Percentiles rank a stretch among this genome's conserved stretches.
phyloP scores from a whole-genome alignment of 1,284 basidiomycete species.

The Naganishia albida region DNA sequence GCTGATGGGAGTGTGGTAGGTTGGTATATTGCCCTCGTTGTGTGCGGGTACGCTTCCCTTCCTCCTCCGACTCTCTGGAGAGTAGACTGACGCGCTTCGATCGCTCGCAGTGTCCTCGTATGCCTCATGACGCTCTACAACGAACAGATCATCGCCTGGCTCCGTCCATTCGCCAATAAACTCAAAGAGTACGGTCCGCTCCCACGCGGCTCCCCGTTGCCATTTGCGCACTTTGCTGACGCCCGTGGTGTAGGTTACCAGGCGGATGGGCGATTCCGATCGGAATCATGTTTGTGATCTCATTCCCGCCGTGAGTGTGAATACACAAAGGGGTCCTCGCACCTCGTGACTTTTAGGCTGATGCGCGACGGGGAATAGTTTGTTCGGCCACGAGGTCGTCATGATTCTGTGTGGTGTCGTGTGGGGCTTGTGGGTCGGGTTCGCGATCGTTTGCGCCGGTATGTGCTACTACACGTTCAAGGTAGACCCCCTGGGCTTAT shows the following conservation, averaged over 20 bases:
- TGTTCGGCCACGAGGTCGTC: slow-evolving; percentile 69
- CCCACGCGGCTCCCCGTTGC: neutral
- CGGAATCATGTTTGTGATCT: slow-evolving; percentile 71
- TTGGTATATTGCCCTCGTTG: slow-evolving; percentile 43
- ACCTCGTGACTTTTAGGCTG: too few species aligned
- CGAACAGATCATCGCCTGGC: slow-evolving; percentile 65
- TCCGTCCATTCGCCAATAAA: slow-evolving; percentile 66
- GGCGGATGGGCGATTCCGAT: slow-evolving; percentile 82
- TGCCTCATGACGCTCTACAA: slow-evolving; percentile 67
- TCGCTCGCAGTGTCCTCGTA: slow-evolving; percentile 56
- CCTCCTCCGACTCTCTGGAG: neutral
- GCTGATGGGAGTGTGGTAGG: slow-evolving; percentile 5
- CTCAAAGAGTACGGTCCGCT: slow-evolving; percentile 61
- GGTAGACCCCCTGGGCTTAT: too few species aligned
- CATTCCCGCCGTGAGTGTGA: slow-evolving; percentile 65
- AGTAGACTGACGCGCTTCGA: slow-evolving; percentile 36
- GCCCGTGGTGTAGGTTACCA: slow-evolving; percentile 45
- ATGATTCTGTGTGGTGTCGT: slow-evolving; percentile 74
- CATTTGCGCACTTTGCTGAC: neutral
- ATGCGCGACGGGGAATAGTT: neutral
- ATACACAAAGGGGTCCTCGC: too few species aligned
- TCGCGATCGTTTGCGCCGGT: slow-evolving; percentile 66
- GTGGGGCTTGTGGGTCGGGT: slow-evolving; percentile 69
- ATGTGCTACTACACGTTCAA: too few species aligned
- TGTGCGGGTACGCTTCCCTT: slow-evolving; percentile 53